Evolutionary conservation across 257 asterid species (phyloP).

Genomic region (Solanum sitiens): DNA sequence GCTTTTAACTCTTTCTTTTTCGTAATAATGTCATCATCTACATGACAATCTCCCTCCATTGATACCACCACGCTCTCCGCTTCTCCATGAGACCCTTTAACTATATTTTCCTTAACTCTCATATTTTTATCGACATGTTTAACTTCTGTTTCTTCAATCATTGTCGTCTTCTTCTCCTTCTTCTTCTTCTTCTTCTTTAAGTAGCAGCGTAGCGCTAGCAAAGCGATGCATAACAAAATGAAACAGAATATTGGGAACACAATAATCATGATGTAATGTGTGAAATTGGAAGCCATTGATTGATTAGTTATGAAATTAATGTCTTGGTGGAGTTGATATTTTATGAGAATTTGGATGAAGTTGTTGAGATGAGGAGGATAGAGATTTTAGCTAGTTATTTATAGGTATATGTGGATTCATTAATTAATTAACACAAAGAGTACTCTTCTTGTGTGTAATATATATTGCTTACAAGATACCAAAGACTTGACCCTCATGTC

Average conservation of each 20-base stretch:
- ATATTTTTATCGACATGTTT: conserved; percentile 18
- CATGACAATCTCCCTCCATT: conserved; percentile 34
- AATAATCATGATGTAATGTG: conserved; percentile 16
- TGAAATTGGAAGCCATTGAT: background rate
- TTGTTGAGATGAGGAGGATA: background rate
- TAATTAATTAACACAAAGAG: background rate
- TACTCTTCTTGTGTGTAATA: background rate
- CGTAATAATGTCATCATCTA: conserved; percentile 31
- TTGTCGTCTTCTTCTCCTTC: conserved; percentile 7
- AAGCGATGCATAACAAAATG: conserved; percentile 20
- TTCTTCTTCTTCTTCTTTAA: conserved; percentile 17
- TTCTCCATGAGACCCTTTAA: conserved; percentile 26
- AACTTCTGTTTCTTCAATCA: conserved; percentile 22
- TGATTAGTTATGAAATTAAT: conserved; percentile 1
- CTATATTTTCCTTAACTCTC: conserved; percentile 29
- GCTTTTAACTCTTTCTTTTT: conserved; percentile 11
- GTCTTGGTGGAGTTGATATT: background rate
- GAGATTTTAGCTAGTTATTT: background rate
- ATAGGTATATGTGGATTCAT: background rate
- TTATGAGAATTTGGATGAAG: conserved; percentile 2
- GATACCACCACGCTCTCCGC: conserved; percentile 17
- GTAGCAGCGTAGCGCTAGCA: conserved; percentile 29
- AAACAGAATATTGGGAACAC: conserved; percentile 24
- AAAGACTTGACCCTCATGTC: conserved; percentile 32
- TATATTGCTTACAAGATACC: conserved; percentile 40